phyloP scores from a whole-genome alignment of 2,329 filamentous ascomycete genomes.

The Cladobotryum mycophilum region DNA sequence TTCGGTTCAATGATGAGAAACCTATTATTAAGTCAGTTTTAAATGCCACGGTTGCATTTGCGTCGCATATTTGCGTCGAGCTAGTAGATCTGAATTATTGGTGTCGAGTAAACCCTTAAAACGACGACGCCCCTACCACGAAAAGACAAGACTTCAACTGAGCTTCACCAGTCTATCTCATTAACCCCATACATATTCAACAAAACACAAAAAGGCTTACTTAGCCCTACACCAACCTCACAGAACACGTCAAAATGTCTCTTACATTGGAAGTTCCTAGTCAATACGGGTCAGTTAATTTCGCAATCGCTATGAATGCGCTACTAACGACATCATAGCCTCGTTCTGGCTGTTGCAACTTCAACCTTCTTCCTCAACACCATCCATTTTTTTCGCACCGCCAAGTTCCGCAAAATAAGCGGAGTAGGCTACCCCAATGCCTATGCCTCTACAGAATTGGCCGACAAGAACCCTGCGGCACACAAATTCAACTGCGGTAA shows the following conservation, averaged over 20 bases:
- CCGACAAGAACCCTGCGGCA: conserved; percentile 47
- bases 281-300: conserved; percentile 43
- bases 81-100: too few species aligned
- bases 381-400: conserved; percentile 44
- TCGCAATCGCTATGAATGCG: not conserved
- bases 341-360: conserved; percentile 53
- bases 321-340: conserved; percentile 35
- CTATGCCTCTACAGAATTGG: conserved; percentile 50
- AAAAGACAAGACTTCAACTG: not conserved
- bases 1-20: too few species aligned
- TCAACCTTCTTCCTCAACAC: conserved; percentile 53
- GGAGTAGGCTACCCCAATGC: conserved; percentile 50
- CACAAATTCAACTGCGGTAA: conserved; percentile 57
- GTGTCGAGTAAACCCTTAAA: too few species aligned
- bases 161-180: not conserved
- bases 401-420: conserved; percentile 43
- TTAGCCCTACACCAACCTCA: not conserved
- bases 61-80: too few species aligned
- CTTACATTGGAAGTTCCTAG: conserved; percentile 38
- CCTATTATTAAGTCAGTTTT: too few species aligned
- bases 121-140: not conserved
- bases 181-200: not conserved
- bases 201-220: not conserved
- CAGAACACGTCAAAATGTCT: conserved; percentile 32
- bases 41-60: too few species aligned